Conservation (phyloP, 1,284 basidiomycete species). For the Violaceomyces palustris region DNA sequence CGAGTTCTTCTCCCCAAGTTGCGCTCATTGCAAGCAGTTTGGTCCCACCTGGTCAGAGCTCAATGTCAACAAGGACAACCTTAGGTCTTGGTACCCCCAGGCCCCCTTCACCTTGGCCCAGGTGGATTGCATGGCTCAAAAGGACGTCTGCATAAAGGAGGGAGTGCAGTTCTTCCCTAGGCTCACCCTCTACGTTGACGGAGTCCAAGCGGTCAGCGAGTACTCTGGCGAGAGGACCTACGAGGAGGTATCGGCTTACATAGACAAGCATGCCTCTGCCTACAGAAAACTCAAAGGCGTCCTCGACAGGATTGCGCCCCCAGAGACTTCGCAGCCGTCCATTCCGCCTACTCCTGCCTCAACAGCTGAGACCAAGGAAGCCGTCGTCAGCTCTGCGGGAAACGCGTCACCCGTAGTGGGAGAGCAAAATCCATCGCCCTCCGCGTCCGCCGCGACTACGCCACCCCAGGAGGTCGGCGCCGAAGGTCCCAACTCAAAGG, state of each 20-base stretch:
- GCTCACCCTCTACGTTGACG: constrained; percentile 42
- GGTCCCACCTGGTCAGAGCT: constrained; percentile 78
- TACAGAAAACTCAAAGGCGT: constrained; percentile 32
- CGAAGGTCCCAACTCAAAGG: constrained; percentile 36
- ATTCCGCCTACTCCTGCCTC: no score
- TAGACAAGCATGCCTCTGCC: constrained; percentile 29
- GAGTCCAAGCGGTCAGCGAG: constrained; percentile 16
- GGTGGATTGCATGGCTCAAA: constrained; percentile 41
- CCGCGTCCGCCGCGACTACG: no score
- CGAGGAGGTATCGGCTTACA: constrained; percentile 31
- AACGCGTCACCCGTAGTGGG: no score
- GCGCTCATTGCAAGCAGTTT: constrained; percentile 70
- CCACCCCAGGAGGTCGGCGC: no score
- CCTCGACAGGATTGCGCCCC: constrained; percentile 3
- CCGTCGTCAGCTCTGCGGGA: no score
- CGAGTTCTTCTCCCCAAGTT: constrained; percentile 62
- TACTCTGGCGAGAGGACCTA: constrained; percentile 40
- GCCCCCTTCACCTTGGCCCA: constrained; percentile 48
- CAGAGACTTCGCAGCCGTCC: background rate
- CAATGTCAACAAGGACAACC: constrained; percentile 59
- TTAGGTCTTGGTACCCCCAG: constrained; percentile 55
- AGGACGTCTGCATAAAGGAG: constrained; percentile 41
- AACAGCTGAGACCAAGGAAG: no score
- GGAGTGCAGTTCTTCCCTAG: constrained; percentile 30
- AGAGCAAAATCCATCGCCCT: no score